Evolutionary conservation across 805 yeast genomes (phyloP).

Genomic region (Starmerella geochares): DNA sequence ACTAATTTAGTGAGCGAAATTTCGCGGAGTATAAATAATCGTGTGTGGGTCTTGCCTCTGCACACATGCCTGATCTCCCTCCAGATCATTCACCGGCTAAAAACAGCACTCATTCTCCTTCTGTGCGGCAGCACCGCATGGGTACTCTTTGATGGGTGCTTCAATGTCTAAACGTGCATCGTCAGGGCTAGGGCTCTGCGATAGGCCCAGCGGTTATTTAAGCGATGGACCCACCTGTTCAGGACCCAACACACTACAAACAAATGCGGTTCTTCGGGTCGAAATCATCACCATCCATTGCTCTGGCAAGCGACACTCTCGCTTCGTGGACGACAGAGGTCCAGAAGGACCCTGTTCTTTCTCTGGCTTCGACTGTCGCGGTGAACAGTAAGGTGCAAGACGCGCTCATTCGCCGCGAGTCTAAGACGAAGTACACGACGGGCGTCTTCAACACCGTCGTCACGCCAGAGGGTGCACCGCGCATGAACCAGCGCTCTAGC

Average conservation of each 20-base stretch:
- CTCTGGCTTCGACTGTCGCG: constrained; percentile 30
- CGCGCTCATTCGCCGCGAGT: constrained; percentile 28
- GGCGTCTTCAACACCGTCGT: constrained; percentile 38
- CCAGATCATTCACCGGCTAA: no score
- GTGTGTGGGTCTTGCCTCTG: no score
- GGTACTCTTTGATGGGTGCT: not conserved
- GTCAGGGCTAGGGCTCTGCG: not conserved
- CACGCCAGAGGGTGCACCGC: constrained; percentile 48
- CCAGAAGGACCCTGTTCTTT: constrained; percentile 25
- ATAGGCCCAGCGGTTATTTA: not conserved
- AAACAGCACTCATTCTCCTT: no score
- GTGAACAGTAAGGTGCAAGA: constrained; percentile 27
- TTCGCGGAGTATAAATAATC: no score
- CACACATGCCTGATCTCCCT: no score
- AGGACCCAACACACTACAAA: not conserved
- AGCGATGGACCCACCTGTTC: not conserved
- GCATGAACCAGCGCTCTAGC: constrained; percentile 61
- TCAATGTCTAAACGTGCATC: not conserved
- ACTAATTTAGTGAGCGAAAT: no score
- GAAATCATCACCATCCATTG: constrained; percentile 11
- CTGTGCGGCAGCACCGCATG: not conserved
- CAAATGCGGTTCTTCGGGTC: constrained; percentile 18
- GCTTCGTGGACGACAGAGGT: constrained; percentile 26
- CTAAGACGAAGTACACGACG: constrained; percentile 21
- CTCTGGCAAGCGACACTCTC: constrained; percentile 21